These are phyloP conservation scores for Magnusiomyces tetraspermus DNA, from an alignment of 1,139 yeast species.

Conservation along the genomic window DNA sequence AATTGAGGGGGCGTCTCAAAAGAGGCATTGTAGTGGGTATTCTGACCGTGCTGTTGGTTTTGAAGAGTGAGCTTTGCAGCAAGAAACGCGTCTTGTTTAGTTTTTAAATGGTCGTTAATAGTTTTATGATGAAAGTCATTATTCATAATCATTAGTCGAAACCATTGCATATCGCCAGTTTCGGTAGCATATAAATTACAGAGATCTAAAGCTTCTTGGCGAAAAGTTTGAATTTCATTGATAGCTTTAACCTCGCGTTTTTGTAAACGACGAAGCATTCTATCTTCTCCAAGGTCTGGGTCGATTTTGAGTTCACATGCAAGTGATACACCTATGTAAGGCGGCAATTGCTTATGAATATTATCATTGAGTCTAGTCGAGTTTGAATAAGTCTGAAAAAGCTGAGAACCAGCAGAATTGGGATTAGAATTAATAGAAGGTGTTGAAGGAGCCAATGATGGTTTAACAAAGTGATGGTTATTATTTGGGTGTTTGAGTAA, in stretches of 20 bases:
- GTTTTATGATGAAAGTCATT: not conserved
- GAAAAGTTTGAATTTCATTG: not conserved
- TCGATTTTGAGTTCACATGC: not conserved
- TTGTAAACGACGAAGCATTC: conserved; percentile 3
- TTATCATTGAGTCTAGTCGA: too few relatives aligned
- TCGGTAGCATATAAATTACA: conserved; percentile 1
- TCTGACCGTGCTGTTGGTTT: too few relatives aligned
- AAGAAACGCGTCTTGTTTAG: not conserved
- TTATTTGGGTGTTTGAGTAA: too few relatives aligned
- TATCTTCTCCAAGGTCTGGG: not conserved
- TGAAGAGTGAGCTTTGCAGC: not conserved
- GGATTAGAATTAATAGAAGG: not conserved
- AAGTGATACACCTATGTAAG: not conserved
- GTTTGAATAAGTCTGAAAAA: too few relatives aligned
- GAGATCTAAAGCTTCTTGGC: not conserved
- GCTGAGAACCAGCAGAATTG: too few relatives aligned
- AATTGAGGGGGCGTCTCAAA: not conserved
- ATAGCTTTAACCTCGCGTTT: conserved; percentile 2
- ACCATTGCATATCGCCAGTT: not conserved
- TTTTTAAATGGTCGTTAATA: not conserved
- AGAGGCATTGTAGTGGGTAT: not conserved
- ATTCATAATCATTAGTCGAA: not conserved
- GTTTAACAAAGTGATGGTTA: too few relatives aligned
- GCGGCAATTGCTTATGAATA: not conserved
- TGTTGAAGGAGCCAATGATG: too few relatives aligned